These are phyloP conservation scores for Cladosporium oxysporum DNA, from an alignment of 2,329 filamentous ascomycete species.

Conservation along the genomic window DNA sequence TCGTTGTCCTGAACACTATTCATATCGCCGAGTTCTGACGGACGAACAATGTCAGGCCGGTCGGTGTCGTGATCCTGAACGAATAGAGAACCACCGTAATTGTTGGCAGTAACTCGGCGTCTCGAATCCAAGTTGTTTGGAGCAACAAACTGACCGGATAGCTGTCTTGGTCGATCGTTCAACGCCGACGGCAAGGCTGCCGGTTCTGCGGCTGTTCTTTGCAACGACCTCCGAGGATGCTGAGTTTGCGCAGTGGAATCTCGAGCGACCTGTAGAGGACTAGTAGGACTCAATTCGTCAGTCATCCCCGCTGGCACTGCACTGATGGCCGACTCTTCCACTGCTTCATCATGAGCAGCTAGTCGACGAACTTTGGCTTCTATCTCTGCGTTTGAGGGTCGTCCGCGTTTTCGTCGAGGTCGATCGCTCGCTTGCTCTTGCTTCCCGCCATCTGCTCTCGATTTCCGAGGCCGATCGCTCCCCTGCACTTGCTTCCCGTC, in stretches of 20 bases:
- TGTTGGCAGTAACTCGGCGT: background rate
- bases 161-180: background rate
- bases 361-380: background rate
- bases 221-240: background rate
- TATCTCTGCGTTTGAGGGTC: background rate
- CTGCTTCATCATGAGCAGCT: background rate
- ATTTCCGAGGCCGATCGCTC: background rate
- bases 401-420: background rate
- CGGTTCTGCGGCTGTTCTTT: background rate
- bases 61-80: background rate
- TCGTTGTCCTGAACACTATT: background rate
- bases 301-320: background rate
- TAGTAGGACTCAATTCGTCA: background rate
- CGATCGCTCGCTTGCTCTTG: background rate
- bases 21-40: background rate
- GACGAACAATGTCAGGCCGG: background rate
- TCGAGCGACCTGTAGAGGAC: background rate
- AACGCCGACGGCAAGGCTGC: background rate
- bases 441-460: background rate
- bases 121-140: background rate
- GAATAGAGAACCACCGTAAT: background rate
- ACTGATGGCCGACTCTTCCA: background rate
- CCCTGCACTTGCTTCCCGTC: background rate
- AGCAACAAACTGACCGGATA: background rate
- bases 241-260: background rate